Evolutionary conservation across 495 filamentous ascomycete genomes (phyloP).

Genomic region (Letharia lupina): DNA sequence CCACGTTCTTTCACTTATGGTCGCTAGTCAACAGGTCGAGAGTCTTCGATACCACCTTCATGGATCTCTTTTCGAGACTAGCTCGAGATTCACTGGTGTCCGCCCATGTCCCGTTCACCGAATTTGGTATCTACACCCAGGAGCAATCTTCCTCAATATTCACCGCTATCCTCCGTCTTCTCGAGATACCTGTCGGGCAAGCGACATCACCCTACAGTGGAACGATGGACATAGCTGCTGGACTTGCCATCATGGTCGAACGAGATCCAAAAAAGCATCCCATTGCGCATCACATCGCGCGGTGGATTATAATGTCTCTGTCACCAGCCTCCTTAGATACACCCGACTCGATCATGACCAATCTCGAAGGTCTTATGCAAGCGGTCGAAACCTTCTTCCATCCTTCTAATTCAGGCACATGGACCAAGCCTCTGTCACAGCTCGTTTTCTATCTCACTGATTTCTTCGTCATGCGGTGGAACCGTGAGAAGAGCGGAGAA

Average conservation of each 20-base stretch:
- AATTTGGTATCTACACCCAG: conserved; percentile 83
- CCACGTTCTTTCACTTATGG: conserved; percentile 94
- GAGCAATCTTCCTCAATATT: conserved; percentile 92
- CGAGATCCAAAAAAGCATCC: conserved; percentile 90
- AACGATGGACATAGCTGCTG: conserved; percentile 72
- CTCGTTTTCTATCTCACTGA: conserved; percentile 89
- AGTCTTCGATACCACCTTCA: conserved; percentile 73
- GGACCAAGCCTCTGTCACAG: conserved; percentile 86
- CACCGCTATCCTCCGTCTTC: conserved; percentile 76
- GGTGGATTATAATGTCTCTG: conserved; percentile 90
- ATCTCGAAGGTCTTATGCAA: conserved; percentile 87
- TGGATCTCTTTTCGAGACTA: conserved; percentile 82
- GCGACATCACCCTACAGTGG: conserved; percentile 83
- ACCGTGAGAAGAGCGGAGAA: conserved; percentile 86
- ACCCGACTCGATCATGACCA: conserved; percentile 70
- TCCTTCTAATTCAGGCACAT: conserved; percentile 87
- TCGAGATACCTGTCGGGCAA: conserved; percentile 96
- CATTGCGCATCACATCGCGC: conserved; percentile 80
- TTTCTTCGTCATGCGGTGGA: conserved; percentile 97
- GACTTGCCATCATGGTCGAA: conserved; percentile 75
- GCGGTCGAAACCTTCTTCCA: conserved; percentile 99
- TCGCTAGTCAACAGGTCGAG: conserved; percentile 85
- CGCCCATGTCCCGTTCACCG: conserved; percentile 67
- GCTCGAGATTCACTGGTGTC: conserved; percentile 72
- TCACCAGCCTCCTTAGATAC: conserved; percentile 75